Conservation (phyloP, 208 protist species). For the Acanthamoeba castellanii region DNA sequence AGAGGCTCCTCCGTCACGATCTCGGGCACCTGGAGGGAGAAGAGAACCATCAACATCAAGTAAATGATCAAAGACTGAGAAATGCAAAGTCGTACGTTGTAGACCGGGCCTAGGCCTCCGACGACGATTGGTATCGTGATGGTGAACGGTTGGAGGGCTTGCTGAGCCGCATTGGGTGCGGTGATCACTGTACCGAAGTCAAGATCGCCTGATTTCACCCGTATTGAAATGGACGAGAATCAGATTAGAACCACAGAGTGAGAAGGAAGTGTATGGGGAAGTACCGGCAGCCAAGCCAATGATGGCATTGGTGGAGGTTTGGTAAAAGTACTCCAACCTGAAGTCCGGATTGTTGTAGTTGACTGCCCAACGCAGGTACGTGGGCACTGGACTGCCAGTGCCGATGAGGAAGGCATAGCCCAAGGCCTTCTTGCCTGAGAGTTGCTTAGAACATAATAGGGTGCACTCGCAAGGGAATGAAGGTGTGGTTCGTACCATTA, state of each 20-base stretch:
- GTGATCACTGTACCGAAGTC: constrained; percentile 1
- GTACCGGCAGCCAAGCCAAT: constrained; percentile 23
- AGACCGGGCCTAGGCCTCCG: not conserved
- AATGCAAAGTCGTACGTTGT: not conserved
- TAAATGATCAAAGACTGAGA: not conserved
- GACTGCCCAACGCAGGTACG: not conserved
- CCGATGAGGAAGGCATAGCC: constrained; percentile 2
- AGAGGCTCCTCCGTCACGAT: not conserved
- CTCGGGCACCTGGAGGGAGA: not conserved
- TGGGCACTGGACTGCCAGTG: not conserved
- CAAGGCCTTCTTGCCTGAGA: constrained; percentile 23
- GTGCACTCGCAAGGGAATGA: not conserved
- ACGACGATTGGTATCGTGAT: not conserved
- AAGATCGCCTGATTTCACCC: not conserved
- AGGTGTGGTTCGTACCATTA: not conserved
- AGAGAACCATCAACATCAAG: not conserved
- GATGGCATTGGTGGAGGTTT: not conserved
- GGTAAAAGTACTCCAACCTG: constrained; percentile 8
- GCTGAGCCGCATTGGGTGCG: not conserved
- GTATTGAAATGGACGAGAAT: not conserved
- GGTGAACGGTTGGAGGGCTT: not conserved
- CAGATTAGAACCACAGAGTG: no score
- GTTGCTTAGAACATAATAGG: not conserved
- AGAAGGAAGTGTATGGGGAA: no score
- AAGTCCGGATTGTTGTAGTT: not conserved